Evolutionary conservation across 2,329 filamentous ascomycete genomes (phyloP), one percentile per base, ranked within the genome.

Genomic region (Xenosphaeropsis pyriputrescens): DNA sequence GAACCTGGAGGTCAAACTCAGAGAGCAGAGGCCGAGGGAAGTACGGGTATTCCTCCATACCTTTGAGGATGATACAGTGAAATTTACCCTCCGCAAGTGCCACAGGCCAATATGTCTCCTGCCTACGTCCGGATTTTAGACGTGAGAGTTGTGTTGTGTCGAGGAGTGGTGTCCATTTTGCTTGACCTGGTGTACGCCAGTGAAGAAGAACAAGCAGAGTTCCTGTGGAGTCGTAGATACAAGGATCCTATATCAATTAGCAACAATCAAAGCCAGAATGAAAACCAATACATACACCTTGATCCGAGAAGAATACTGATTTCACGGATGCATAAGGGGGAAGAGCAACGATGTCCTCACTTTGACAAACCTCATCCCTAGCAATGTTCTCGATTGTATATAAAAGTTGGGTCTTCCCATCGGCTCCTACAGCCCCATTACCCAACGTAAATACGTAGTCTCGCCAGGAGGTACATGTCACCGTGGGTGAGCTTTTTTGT

Each of bases 41-140:
- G 63, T 91, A 95, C 1, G 89, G 88, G 53, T 95, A 85, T 53
- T 80, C 74, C 54, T 98, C 91, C 29, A 82, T 83, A 44, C 91
- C 91, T 62, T 98, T 98, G 53, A 98, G 77, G 50, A 98, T 96
- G 60, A 98, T 95, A 63, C 93, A 98, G 67, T 96, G 89, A 59
- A 98, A 98, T 52, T 82, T 89, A 52, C 82, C 72, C 50, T 88
- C 77, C 2, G 89, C 85, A 1, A 96, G 88, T 1, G 91, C 91
- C 22, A 98, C 85, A 1, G 91, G 91, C 72, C 88, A 98, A 64
- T 98, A 98, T 0, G 69, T 74, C 60, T 98, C 91, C 45, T 81
- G 72, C 58, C 94, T 95, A 41, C 79, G 78, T 18, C 91, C 91
- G 2, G 75, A 78, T 0, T 84, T 81, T 3, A 95, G 71, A 43